Base-by-base conservation (phyloP, 768 basidiomycete species). In the Trametes meyenii region DNA sequence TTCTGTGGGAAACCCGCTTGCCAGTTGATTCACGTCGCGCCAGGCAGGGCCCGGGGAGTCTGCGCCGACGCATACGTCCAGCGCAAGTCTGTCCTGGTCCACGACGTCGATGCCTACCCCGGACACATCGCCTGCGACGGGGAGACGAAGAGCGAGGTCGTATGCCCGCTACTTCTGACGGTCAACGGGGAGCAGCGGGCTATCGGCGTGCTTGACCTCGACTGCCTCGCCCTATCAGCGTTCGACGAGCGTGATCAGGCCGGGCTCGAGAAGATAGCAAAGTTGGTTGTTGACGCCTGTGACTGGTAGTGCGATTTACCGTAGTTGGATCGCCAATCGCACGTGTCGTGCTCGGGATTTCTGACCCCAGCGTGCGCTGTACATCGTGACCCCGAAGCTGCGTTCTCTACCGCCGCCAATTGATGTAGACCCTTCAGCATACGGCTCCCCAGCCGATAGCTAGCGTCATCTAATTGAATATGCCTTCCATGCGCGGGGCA, bases 121-220 rank as follows among this genome's bases (percentile, higher is more conserved):
- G 94, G 96, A 0, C 96, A 98, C 71, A 96, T 97, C 63, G 92
- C 94, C 2, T 98, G 96, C 70, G 95, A 98, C 66, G 91, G 87
- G 21, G 86, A 88, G 55, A 96, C 96, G 2, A 88, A 88, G 69
- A 92, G 91, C 67, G 96, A 98, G 73, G 85, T 98, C 51, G 95
- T 97, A 23, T 77, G 90, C 51, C 96, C 96, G 7, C 78, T 98
- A 13, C 61, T 69, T n/a, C 40, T 69, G 16, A 55, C 55, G 38
- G 45, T 58, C 17, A 50, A 56, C 33, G 56, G 56, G 13, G 58
- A 69, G 36, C 49, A 55, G 39, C 42, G 61, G 26, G 64, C 62
- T 2, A 50, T 83, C 7, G 81, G 83, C 21, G 81, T 85, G 13
- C 75, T 97, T 43, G 95, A 98, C 75, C 77, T 98, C 45, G 96